Evolutionary conservation across 2,329 filamentous ascomycete species (phyloP).

Genomic region (Colletotrichum sp.): DNA sequence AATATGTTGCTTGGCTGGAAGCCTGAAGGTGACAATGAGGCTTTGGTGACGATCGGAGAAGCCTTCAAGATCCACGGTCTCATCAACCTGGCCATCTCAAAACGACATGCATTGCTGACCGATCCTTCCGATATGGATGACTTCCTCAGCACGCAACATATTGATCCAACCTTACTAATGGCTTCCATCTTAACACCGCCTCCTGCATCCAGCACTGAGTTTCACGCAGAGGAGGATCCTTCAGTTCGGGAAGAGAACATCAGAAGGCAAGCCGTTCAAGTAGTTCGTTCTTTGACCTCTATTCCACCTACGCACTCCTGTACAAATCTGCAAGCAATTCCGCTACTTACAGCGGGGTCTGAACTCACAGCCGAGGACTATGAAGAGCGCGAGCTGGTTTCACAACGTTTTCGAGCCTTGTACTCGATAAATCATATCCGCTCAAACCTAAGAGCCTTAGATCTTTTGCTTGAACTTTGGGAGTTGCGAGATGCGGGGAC

Average conservation of each 20-base stretch:
- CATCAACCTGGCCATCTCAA: neutral
- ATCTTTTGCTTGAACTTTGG: neutral
- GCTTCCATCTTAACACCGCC: neutral
- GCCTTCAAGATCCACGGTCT: neutral
- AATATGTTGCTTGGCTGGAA: neutral
- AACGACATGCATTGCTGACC: neutral
- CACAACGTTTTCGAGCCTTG: neutral
- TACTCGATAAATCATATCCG: neutral
- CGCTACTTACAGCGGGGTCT: neutral
- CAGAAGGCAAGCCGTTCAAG: neutral
- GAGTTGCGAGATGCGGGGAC: neutral
- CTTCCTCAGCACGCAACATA: neutral
- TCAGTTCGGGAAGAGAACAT: neutral
- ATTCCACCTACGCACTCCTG: neutral
- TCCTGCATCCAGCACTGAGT: neutral
- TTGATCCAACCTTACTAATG: neutral
- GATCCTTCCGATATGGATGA: neutral
- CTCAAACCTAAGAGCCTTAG: neutral
- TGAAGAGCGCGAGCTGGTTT: neutral
- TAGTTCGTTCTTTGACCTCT: neutral
- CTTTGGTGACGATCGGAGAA: neutral
- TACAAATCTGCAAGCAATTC: neutral
- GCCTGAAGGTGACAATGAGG: neutral
- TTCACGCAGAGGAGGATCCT: neutral
- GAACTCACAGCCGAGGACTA: rapidly evolving